A percentile compares a stretch with the other conserved stretches of the same genome.
Conservation (phyloP, 179 eudicot species). For the Silene coronaria region DNA sequence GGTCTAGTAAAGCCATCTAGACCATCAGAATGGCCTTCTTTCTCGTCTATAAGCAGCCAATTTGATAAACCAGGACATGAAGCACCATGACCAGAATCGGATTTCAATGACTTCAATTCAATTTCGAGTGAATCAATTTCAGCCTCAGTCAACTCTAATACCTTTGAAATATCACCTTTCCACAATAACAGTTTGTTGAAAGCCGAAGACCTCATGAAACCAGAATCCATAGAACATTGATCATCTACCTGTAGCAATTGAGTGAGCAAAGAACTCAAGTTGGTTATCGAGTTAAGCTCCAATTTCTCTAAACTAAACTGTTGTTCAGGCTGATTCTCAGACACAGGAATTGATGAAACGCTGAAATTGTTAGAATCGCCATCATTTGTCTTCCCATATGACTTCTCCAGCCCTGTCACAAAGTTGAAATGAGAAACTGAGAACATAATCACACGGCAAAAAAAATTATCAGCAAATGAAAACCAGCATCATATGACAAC, state of each 20-base stretch:
- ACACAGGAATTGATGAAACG: conserved; percentile 37
- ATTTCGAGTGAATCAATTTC: conserved; percentile 85
- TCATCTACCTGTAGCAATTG: conserved; percentile 55
- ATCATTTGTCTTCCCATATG: conserved; percentile 32
- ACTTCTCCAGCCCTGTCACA: conserved; percentile 59
- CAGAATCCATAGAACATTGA: conserved; percentile 45
- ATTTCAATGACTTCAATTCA: conserved; percentile 54
- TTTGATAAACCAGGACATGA: conserved; percentile 39
- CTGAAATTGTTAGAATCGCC: conserved; percentile 45
- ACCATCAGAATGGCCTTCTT: conserved; percentile 32
- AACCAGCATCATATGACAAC: not conserved
- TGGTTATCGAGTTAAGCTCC: conserved; percentile 36
- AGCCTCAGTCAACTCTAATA: conserved; percentile 68
- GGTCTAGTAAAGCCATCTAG: conserved; percentile 31
- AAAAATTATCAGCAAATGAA: not conserved
- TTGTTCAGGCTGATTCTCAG: conserved; percentile 38
- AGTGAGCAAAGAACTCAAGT: conserved; percentile 53
- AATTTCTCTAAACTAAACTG: conserved; percentile 48
- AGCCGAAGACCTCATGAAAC: conserved; percentile 49
- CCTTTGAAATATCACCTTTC: conserved; percentile 69
- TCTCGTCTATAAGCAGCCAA: conserved; percentile 30
- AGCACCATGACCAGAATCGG: conserved; percentile 28
- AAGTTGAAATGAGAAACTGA: not conserved
- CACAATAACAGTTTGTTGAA: conserved; percentile 55
- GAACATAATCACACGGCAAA: not conserved